Percentiles rank a stretch among this genome's conserved stretches.
Conservation (phyloP, 495 filamentous ascomycete species). For the Aspergillus ellipticus region DNA sequence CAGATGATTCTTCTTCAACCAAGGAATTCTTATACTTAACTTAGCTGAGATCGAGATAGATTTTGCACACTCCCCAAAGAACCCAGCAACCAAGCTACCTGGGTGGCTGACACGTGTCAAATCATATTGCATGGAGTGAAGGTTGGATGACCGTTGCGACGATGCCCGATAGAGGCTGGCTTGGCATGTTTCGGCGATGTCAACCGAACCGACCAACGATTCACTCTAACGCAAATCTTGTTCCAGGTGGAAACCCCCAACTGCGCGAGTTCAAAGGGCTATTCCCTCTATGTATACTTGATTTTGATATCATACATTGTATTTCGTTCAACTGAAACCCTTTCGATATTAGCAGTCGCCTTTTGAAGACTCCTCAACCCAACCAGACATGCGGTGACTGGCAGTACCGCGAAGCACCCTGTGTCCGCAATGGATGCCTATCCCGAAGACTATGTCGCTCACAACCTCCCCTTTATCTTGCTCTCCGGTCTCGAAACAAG, state of each 20-base stretch:
- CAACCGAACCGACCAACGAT: not conserved
- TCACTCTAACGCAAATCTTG: not conserved
- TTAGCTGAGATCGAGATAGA: no score
- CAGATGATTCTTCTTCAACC: no score
- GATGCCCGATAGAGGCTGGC: not conserved
- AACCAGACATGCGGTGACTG: conserved; percentile 41
- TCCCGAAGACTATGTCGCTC: conserved; percentile 72
- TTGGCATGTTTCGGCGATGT: conserved; percentile 11
- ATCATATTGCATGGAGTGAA: no score
- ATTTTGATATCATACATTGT: not conserved
- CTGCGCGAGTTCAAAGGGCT: no score
- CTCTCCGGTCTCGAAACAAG: conserved; percentile 64
- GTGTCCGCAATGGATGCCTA: conserved; percentile 79
- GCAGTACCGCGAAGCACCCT: conserved; percentile 16
- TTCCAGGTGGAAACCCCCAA: conserved; percentile 1
- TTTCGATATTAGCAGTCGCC: not conserved
- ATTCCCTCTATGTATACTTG: not conserved
- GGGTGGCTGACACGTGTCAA: no score
- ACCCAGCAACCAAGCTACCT: no score
- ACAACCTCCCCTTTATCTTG: conserved; percentile 76
- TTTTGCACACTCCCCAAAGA: no score
- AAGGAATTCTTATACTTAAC: no score
- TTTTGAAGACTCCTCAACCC: not conserved
- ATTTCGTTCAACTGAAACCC: not conserved
- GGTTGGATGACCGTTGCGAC: no score